Base-by-base conservation (phyloP, 2,329 filamentous ascomycete genomes). In the Davidsoniella australis region DNA sequence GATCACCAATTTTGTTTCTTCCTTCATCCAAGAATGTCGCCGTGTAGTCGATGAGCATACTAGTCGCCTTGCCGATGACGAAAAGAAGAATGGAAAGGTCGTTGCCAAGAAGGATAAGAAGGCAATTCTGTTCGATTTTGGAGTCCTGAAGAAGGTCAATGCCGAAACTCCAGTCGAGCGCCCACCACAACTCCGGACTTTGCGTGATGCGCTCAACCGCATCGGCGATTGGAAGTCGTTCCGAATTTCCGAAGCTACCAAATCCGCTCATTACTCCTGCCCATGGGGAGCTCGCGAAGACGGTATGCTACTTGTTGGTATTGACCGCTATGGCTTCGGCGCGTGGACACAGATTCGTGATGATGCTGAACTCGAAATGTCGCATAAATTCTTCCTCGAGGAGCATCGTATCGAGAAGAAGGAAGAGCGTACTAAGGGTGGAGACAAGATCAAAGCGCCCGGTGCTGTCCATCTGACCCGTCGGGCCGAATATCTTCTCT, bases 351-450 rank as follows among this genome's bases (percentile, higher is more conserved):
- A 88, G 57, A 96, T 98, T 58, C 81, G 91, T 5, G 91, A 98
- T 57, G 91, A 98, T 59, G 67, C 76, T 1, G 87, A 95, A 29
- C 75, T 98, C 18, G 83, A 79, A 7, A 80, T 98, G 67, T 68
- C 70, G 1, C 87, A 94, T 58, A 96, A 95, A 60, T 85, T 96
- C 61, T 98, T 94, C 67, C 68, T 98, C 1, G 91, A 98, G 61
- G 93, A 98, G 63, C 88, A 96, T 62, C 83, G 89, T n/a, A 89
- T 96, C 16, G 91, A 94, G 63, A 91, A 93, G 67, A 96, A 96
- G 62, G 88, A 91, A 58, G 87, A 95, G 63, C 82, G 91, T 36
- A 83, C 72, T 59, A 85, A 86, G 58, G 76, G 69, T 14, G 81
- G 85, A 16, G 82, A 81, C 50, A 80, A 81, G 54, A 84, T 85